A percentile compares a stretch with the other conserved stretches of the same genome.
phyloP scores from a whole-genome alignment of 768 basidiomycete species.

The Xerocomellus intermedius region DNA sequence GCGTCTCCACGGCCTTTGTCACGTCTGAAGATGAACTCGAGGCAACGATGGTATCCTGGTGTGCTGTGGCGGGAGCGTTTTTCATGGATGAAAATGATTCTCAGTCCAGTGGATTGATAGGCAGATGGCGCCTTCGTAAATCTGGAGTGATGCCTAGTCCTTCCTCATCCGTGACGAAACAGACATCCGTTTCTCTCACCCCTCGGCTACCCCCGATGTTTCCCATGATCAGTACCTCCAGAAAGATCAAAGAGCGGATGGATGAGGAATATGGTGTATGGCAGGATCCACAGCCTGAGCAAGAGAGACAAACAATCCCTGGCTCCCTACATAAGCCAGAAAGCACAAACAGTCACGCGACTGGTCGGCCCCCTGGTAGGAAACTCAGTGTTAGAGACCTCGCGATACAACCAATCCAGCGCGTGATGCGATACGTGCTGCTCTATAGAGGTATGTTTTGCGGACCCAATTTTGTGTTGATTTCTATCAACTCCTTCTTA shows the following conservation, averaged over 20 bases:
- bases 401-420: constrained; percentile 61
- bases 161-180: constrained; percentile 3
- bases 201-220: constrained; percentile 15
- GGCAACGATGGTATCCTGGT: constrained; percentile 55
- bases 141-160: constrained; percentile 6
- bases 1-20: constrained; percentile 61
- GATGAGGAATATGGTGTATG: constrained; percentile 3
- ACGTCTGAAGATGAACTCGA: constrained; percentile 52
- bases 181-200: constrained; percentile 1
- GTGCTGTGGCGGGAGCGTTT: constrained; percentile 33
- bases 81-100: constrained; percentile 31
- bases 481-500: constrained; percentile 22
- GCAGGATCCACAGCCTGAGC: neutral
- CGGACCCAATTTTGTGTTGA: neutral
- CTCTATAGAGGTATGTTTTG: constrained; percentile 51
- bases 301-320: neutral
- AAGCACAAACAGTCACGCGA: neutral
- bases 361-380: constrained; percentile 12
- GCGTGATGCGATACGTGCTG: constrained; percentile 62
- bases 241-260: constrained; percentile 1
- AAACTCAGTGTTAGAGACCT: constrained; percentile 49
- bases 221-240: constrained; percentile 4
- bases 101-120: constrained; percentile 7
- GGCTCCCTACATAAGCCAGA: neutral
- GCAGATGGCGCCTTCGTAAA: constrained; percentile 27